These are phyloP conservation scores for Cryphonectria nitschkei DNA, from an alignment of 2,329 filamentous ascomycete genomes.

Conservation along the genomic window DNA sequence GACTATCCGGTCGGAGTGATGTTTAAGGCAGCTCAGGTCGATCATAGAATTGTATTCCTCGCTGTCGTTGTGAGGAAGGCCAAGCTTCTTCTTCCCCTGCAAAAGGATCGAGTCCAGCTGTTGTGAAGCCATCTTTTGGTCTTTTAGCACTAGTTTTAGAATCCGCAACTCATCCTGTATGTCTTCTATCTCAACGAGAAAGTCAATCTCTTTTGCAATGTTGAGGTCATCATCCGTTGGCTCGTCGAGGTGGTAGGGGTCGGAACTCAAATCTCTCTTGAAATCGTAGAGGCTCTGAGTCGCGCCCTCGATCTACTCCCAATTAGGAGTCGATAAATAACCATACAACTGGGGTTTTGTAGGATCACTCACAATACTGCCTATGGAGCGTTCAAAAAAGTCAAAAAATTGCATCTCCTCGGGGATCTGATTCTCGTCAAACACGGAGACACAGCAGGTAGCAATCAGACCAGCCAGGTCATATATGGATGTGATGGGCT, in stretches of 20 bases:
- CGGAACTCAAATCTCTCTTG: not conserved
- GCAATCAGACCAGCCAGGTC: not conserved
- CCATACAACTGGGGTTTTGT: not conserved
- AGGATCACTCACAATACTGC: not conserved
- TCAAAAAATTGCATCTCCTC: slow-evolving; percentile 3
- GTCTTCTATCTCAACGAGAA: not conserved
- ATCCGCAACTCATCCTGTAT: slow-evolving; percentile 1
- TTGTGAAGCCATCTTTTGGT: not conserved
- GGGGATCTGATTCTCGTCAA: not conserved
- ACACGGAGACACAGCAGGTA: not conserved
- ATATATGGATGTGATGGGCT: not conserved
- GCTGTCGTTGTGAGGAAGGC: not conserved
- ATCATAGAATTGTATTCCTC: not conserved
- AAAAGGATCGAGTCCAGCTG: not conserved
- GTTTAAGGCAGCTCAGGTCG: not conserved
- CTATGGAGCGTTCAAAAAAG: not conserved
- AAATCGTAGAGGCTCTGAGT: not conserved
- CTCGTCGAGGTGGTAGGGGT: not conserved
- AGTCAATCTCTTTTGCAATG: not conserved
- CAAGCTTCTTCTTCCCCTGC: not conserved
- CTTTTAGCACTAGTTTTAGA: not conserved
- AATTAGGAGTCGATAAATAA: not conserved
- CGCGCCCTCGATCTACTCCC: not conserved
- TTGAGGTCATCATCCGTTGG: not conserved
- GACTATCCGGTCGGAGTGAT: not conserved